Evolutionary conservation across 2,329 filamentous ascomycete genomes (phyloP).

Genomic region (Bipolaris oryzae): DNA sequence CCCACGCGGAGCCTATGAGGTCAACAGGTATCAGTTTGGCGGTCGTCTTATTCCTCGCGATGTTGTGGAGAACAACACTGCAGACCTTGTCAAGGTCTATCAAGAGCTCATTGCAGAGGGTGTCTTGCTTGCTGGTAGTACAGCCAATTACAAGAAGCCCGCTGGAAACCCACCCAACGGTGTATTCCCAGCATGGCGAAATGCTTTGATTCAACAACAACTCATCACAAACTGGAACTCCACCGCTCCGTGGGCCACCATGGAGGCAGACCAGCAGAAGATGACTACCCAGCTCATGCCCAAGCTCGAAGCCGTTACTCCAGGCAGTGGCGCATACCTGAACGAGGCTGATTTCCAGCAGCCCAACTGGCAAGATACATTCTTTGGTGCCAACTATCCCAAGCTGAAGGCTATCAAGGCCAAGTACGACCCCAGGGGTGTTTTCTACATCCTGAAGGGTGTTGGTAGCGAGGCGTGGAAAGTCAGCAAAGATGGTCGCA

Average conservation of each 20-base stretch:
- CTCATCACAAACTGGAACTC: conserved; percentile 30
- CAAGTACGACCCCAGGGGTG: conserved; percentile 27
- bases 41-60: conserved; percentile 27
- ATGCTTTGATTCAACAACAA: conserved; percentile 26
- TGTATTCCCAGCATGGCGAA: conserved; percentile 34
- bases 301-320: conserved; percentile 27
- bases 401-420: conserved; percentile 28
- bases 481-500: conserved; percentile 16
- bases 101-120: conserved; percentile 20
- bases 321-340: conserved; percentile 35
- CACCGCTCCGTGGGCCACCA: conserved; percentile 17
- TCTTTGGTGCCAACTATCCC: conserved; percentile 32
- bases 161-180: conserved; percentile 22
- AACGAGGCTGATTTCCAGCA: conserved; percentile 39
- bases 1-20: conserved; percentile 26
- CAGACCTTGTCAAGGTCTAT: conserved; percentile 20
- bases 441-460: conserved; percentile 28
- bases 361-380: conserved; percentile 31
- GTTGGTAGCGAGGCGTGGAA: conserved; percentile 33
- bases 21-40: conserved; percentile 29
- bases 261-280: conserved; percentile 15
- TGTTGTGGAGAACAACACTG: conserved; percentile 25
- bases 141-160: conserved; percentile 24
- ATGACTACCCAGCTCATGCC: conserved; percentile 36
- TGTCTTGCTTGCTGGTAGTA: conserved; percentile 25